Evolutionary conservation across 495 filamentous ascomycete species (phyloP).

Genomic region (Cryomyces antarcticus): DNA sequence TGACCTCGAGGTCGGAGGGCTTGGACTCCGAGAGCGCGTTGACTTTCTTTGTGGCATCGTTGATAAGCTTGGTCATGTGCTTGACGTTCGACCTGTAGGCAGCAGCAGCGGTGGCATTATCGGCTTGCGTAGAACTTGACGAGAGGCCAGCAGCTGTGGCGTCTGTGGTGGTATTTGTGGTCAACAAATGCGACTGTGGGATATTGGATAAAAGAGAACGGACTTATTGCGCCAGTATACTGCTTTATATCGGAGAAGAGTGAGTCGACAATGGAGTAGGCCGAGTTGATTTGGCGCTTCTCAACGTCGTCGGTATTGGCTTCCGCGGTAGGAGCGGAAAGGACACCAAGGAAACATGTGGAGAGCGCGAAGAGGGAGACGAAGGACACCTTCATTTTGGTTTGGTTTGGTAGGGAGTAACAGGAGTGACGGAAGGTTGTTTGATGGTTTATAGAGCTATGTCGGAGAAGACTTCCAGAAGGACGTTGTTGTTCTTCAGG

Average conservation of each 20-base stretch:
- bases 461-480: no score
- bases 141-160: constrained; percentile 5
- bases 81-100: constrained; percentile 4
- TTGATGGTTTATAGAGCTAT: no score
- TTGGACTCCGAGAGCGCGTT: neutral
- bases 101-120: constrained; percentile 8
- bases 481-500: no score
- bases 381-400: no score
- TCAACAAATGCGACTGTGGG: neutral
- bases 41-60: constrained; percentile 2
- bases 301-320: neutral
- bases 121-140: constrained; percentile 1
- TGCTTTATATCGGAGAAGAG: constrained; percentile 9
- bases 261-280: constrained; percentile 9
- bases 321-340: no score
- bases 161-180: neutral
- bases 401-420: no score
- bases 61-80: constrained; percentile 6
- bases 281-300: constrained; percentile 3
- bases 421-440: no score
- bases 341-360: no score
- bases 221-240: constrained; percentile 10
- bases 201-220: neutral
- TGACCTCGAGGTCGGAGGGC: neutral
- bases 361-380: no score